phyloP scores from a whole-genome alignment of 176 grass and related monocot genomes.

The Oryza coarctata region DNA sequence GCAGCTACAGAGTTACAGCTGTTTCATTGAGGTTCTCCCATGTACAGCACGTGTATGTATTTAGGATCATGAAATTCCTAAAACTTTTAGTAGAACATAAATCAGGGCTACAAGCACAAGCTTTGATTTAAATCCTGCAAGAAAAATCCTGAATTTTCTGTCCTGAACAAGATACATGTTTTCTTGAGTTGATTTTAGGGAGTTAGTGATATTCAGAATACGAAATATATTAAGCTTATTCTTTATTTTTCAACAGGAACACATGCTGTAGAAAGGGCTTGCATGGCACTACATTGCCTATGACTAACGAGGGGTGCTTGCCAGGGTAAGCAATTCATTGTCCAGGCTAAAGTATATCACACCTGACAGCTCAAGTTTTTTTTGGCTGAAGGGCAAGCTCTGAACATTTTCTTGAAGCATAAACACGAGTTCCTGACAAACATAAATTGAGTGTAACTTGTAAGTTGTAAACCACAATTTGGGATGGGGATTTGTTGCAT shows the following conservation, averaged over 20 bases:
- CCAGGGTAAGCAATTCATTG: conserved; percentile 42
- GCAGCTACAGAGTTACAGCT: not conserved
- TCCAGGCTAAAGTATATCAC: not conserved
- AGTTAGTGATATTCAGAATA: not conserved
- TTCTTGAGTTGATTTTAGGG: not conserved
- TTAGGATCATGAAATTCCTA: not conserved
- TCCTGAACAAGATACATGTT: conserved; percentile 2
- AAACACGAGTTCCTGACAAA: conserved; percentile 8
- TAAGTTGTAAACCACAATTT: not conserved
- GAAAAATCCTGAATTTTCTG: not conserved
- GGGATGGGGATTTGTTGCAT: not conserved
- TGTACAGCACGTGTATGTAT: not conserved
- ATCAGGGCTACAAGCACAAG: not conserved
- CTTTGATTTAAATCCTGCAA: not conserved
- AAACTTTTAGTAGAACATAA: not conserved
- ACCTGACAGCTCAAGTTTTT: not conserved
- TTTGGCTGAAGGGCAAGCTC: not conserved
- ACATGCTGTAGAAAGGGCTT: conserved; percentile 85
- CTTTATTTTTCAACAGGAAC: conserved; percentile 35
- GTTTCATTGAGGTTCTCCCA: not conserved
- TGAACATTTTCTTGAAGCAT: conserved; percentile 1
- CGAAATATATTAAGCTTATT: not conserved
- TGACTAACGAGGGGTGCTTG: conserved; percentile 54
- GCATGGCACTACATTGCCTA: conserved; percentile 82
- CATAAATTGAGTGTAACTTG: conserved; percentile 14